Evolutionary conservation across 495 filamentous ascomycete genomes (phyloP).

Genomic region (Pyronema domesticum): DNA sequence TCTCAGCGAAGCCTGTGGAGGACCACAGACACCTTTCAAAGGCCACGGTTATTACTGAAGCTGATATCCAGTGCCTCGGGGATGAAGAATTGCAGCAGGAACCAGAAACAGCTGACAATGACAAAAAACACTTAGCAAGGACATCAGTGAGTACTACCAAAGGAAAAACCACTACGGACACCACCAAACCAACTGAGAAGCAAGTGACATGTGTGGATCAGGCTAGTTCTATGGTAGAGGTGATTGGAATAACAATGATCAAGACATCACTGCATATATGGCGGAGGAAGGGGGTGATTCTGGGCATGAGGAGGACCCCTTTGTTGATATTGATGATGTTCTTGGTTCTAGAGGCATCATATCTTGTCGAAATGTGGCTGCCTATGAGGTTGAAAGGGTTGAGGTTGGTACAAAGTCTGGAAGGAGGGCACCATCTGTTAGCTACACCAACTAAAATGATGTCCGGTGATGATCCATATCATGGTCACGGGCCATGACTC

Average conservation of each 20-base stretch:
- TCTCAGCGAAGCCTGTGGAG: not conserved
- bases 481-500: no score
- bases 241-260: not conserved
- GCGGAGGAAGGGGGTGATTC: not conserved
- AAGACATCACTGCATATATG: not conserved
- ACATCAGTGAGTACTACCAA: not conserved
- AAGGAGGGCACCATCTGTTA: no score
- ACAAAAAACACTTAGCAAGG: not conserved
- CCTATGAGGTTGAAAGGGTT: not conserved
- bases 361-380: no score
- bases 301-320: no score
- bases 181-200: not conserved
- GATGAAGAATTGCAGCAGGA: not conserved
- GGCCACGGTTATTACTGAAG: not conserved
- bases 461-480: no score
- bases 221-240: not conserved
- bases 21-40: not conserved
- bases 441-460: no score
- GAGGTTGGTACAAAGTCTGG: constrained; percentile 7
- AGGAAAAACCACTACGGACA: not conserved
- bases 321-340: not conserved
- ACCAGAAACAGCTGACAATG: not conserved
- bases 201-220: not conserved
- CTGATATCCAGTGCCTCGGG: not conserved
- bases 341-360: not conserved